Evolutionary conservation across 768 basidiomycete species (phyloP).

Genomic region (Mycena filopes): DNA sequence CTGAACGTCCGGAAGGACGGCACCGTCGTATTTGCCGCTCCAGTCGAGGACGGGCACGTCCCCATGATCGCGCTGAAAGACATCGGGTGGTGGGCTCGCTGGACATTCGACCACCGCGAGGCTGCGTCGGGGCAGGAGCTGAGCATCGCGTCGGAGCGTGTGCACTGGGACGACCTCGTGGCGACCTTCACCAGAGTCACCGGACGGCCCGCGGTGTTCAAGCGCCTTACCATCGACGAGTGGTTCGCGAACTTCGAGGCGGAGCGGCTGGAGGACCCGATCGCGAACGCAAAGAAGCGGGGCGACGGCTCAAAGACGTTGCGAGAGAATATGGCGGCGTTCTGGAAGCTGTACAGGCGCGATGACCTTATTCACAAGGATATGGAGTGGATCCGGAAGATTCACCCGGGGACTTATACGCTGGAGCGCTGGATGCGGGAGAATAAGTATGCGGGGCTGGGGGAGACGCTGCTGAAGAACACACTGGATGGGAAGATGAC

Average conservation of each 20-base stretch:
- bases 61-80: not conserved
- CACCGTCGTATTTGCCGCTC: not conserved
- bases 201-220: not conserved
- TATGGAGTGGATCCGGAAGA: slow-evolving; percentile 44
- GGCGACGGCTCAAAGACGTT: slow-evolving; percentile 27
- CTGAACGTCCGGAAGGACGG: not conserved
- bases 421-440: slow-evolving; percentile 48
- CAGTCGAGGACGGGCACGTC: not conserved
- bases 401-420: slow-evolving; percentile 41
- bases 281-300: slow-evolving; percentile 16
- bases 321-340: slow-evolving; percentile 43
- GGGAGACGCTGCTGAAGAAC: slow-evolving; percentile 16
- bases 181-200: not conserved
- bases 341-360: slow-evolving; percentile 44
- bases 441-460: slow-evolving; percentile 36
- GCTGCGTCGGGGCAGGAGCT: not conserved
- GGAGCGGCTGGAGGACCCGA: slow-evolving; percentile 18
- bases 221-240: slow-evolving; percentile 5
- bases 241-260: slow-evolving; percentile 17
- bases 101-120: not conserved
- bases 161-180: not conserved
- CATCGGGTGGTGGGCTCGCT: too few relatives aligned
- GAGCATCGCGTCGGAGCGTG: not conserved
- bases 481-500: slow-evolving; percentile 15
- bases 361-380: slow-evolving; percentile 46